phyloP scores from a whole-genome alignment of 352 stramenopile species.

The Halophytophthora polymorphica region DNA sequence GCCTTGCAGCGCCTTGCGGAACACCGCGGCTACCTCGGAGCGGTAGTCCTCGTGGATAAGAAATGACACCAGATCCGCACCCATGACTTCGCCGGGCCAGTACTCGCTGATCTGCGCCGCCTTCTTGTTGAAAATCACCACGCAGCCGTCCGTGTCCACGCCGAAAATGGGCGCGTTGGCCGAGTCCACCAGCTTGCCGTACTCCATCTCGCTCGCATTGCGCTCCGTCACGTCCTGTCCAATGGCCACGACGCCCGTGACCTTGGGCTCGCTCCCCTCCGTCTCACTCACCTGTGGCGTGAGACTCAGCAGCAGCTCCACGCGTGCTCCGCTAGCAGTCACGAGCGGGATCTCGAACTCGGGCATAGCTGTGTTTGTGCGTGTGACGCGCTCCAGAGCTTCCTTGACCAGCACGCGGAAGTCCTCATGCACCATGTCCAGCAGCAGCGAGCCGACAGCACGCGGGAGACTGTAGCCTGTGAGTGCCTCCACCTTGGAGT shows the following conservation, averaged over 20 bases:
- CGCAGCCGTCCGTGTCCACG: constrained; percentile 47
- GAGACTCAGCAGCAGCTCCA: constrained; percentile 55
- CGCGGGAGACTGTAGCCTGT: constrained; percentile 57
- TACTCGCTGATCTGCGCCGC: constrained; percentile 87
- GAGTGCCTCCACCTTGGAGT: constrained; percentile 53
- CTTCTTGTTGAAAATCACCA: constrained; percentile 91
- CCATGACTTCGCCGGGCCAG: constrained; percentile 84
- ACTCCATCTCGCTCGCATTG: constrained; percentile 67
- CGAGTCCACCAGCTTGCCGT: constrained; percentile 67
- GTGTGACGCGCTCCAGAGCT: constrained; percentile 39
- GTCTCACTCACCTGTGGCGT: constrained; percentile 43
- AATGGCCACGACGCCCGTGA: constrained; percentile 61
- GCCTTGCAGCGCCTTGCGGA: constrained; percentile 65
- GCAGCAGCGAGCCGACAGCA: constrained; percentile 40
- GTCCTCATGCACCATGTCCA: constrained; percentile 47
- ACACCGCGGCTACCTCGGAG: constrained; percentile 58
- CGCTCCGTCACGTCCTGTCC: constrained; percentile 64
- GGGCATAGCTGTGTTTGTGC: constrained; percentile 37
- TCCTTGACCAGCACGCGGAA: constrained; percentile 41
- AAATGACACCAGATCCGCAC: constrained; percentile 65
- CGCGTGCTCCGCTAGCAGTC: constrained; percentile 39
- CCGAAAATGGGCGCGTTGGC: constrained; percentile 81
- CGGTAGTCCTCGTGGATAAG: constrained; percentile 78
- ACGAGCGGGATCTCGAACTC: constrained; percentile 58
- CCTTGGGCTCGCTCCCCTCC: constrained; percentile 21